Conservation (phyloP, 306 rosid species). For the Vigna reflexopilosa region DNA sequence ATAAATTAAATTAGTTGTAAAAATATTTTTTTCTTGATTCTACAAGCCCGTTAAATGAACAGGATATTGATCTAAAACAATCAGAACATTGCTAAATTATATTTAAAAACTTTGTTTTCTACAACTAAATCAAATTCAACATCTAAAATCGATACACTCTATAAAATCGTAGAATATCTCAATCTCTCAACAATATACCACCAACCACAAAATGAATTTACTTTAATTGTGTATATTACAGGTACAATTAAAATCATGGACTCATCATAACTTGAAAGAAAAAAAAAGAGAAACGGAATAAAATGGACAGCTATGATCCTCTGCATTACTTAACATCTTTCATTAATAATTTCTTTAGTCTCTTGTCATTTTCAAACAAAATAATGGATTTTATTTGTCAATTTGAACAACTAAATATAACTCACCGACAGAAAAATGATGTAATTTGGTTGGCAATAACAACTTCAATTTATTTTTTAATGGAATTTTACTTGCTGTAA, state of each 20-base stretch:
- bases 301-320: not conserved
- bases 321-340: not conserved
- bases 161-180: not conserved
- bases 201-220: not conserved
- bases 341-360: not conserved
- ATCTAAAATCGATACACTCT: not conserved
- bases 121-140: not conserved
- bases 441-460: not conserved
- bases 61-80: not conserved
- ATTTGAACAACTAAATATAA: not conserved
- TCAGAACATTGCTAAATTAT: not conserved
- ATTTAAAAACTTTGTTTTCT: not conserved
- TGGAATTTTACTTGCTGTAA: conserved; percentile 1
- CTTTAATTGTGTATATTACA: not conserved
- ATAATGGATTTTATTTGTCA: not conserved
- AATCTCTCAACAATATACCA: not conserved
- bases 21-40: not conserved
- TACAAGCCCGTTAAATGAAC: not conserved
- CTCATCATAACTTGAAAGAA: not conserved
- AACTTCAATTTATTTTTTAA: conserved; percentile 18
- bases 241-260: not conserved
- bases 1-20: not conserved
- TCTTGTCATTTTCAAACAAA: not conserved
- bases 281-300: not conserved
- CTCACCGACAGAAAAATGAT: conserved; percentile 44